Percentiles rank a stretch among this genome's conserved stretches.
Conservation (phyloP, 208 protist genomes). For the Leishmania arabica region DNA sequence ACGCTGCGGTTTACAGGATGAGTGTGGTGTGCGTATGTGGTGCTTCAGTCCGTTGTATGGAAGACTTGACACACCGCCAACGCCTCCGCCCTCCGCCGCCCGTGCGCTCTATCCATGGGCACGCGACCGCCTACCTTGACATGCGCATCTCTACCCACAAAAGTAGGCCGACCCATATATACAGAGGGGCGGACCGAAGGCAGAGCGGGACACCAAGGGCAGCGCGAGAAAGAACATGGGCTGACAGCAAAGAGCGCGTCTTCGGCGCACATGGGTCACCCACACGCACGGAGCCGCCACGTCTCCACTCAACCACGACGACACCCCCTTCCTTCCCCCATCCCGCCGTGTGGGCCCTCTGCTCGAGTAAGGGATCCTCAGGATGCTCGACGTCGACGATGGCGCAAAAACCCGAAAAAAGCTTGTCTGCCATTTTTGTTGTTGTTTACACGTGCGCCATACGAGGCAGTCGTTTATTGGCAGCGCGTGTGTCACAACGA, state of each 20-base stretch:
- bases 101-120: not conserved
- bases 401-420: not conserved
- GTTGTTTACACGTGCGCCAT: not conserved
- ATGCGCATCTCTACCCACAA: not conserved
- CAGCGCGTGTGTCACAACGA: too few relatives aligned
- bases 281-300: not conserved
- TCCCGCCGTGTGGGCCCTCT: not conserved
- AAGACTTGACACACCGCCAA: not conserved
- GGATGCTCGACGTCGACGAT: not conserved
- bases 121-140: not conserved
- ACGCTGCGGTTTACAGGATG: not conserved
- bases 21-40: not conserved
- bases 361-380: not conserved
- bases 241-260: not conserved
- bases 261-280: not conserved
- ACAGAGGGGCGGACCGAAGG: not conserved
- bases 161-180: not conserved
- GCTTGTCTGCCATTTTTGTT: not conserved
- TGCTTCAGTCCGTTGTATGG: not conserved
- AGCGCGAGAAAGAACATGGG: not conserved
- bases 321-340: not conserved
- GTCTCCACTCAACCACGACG: not conserved
- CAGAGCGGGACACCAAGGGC: not conserved
- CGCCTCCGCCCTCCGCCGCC: not conserved
- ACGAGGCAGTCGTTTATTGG: not conserved